These are phyloP conservation scores for Pleurotus tuoliensis DNA, from an alignment of 768 basidiomycete genomes.

Conservation along the genomic window DNA sequence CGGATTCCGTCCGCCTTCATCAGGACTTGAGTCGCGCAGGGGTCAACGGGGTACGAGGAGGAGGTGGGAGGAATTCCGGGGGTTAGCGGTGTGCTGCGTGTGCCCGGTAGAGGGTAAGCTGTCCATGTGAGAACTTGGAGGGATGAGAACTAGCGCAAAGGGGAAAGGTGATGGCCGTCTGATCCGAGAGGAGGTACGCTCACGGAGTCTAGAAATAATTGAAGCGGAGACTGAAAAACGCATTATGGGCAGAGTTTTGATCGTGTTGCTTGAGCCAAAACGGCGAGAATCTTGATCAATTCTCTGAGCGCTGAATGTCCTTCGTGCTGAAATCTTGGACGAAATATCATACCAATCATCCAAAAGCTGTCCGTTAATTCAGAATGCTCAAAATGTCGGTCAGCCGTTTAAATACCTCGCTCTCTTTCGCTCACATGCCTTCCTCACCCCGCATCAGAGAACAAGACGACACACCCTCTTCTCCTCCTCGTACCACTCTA, in stretches of 20 bases:
- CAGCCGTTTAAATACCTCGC: conserved; percentile 20
- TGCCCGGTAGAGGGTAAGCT: background rate
- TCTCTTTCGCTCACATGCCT: conserved; percentile 22
- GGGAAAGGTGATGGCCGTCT: conserved; percentile 16
- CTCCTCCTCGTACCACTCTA: background rate
- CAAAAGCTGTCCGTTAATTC: conserved; percentile 19
- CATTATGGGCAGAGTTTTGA: background rate
- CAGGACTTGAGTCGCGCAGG: background rate
- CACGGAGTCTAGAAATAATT: background rate
- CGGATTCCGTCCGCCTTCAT: background rate
- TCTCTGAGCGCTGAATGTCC: conserved; percentile 15
- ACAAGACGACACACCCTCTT: background rate
- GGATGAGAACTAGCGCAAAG: background rate
- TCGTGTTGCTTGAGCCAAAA: conserved; percentile 9
- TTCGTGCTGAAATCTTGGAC: conserved; percentile 9
- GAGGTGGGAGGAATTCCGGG: background rate
- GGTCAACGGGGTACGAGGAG: background rate
- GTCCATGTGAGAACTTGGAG: background rate
- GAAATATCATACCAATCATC: conserved; percentile 17
- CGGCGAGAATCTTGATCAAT: background rate
- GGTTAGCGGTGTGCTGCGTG: background rate
- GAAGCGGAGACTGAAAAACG: background rate
- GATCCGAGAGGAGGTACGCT: conserved; percentile 18
- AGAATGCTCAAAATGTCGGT: conserved; percentile 23
- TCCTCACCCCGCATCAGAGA: background rate